Conservation (phyloP, 2,329 filamentous ascomycete genomes). For the Arthrinium puccinioides region DNA sequence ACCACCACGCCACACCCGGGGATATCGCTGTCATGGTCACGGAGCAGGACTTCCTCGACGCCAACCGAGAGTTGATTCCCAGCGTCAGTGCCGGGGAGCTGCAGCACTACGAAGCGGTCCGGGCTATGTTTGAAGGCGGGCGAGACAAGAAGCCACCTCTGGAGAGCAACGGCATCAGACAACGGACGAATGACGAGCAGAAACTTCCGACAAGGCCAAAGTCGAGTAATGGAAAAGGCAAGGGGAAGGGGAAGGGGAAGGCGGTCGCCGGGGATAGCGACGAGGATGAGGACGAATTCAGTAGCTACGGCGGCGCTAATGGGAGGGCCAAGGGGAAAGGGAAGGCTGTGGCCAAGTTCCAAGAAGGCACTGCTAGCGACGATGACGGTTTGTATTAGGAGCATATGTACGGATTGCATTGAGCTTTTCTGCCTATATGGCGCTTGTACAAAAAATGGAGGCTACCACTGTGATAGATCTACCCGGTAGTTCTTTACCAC, state of each 20-base stretch:
- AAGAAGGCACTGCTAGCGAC: slow-evolving; percentile 46
- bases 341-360: slow-evolving; percentile 45
- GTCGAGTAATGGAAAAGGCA: slow-evolving; percentile 18
- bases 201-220: not conserved
- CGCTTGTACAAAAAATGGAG: no score
- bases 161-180: slow-evolving; percentile 33
- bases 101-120: slow-evolving; percentile 80
- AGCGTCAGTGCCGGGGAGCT: slow-evolving; percentile 90
- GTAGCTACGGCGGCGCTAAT: slow-evolving; percentile 19
- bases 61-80: slow-evolving; percentile 80
- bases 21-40: slow-evolving; percentile 84
- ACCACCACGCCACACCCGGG: slow-evolving; percentile 75
- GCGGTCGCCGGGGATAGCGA: slow-evolving; percentile 21
- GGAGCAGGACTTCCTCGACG: slow-evolving; percentile 79
- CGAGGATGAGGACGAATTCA: slow-evolving; percentile 21
- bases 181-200: slow-evolving; percentile 17
- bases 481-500: no score
- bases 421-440: no score
- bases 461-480: no score
- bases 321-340: slow-evolving; percentile 42
- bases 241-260: slow-evolving; percentile 24
- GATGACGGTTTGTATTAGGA: slow-evolving; percentile 49
- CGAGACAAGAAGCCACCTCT: slow-evolving; percentile 38
- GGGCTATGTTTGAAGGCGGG: slow-evolving; percentile 71
- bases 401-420: no score